Base-by-base conservation (phyloP, 352 stramenopile species). In the Globisporangium uncinulatum region DNA sequence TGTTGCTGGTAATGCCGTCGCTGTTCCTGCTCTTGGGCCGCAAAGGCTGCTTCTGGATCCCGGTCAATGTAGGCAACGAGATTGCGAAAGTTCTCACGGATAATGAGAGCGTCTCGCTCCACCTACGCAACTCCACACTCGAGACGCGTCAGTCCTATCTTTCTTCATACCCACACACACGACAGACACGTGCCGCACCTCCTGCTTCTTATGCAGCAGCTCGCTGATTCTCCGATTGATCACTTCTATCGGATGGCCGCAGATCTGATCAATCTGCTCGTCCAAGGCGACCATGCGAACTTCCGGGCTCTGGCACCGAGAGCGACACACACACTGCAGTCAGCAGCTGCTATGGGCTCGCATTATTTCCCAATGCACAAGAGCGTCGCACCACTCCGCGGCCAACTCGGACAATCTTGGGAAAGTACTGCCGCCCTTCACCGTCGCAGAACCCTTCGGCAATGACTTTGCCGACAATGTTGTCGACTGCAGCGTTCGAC, bases 391-490 rank as follows among this genome's bases (percentile, higher is more conserved):
- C 85, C 62, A 93, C 66, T 60, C 80, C 68, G 51, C 87, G 70
- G 8, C 95, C 95, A 21, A 98, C 89, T 29, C 95, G 83, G 61
- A 98, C 89, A 42, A 99, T 98, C 54, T 94, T 92, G 14, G 95
- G 95, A 55, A 97, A 98, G 57, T 98, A 99, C 46, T 87, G 75
- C 50, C 86, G 71, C 0, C 92, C 93, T 75, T 95, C 87, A 37
- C 95, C 95, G 63, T 98, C 95, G 41, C 95, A 90, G 52, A 98
- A 98, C 39, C 94, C 93, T 68, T 97, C 87, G 62, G 95, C 81
- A 58, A 98, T 98, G 37, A 99, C 95, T 65, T 98, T 98, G n/a
- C 86, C 73, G 42, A 98, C 93, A 36, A 99, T 94, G 62, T 98
- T 98, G 61, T 99, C 95, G 1, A 98, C 90, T 19, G 94, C 95